These are phyloP conservation scores for Fusarium anthophilum DNA, from an alignment of 2,329 filamentous ascomycete genomes.

Conservation along the genomic window DNA sequence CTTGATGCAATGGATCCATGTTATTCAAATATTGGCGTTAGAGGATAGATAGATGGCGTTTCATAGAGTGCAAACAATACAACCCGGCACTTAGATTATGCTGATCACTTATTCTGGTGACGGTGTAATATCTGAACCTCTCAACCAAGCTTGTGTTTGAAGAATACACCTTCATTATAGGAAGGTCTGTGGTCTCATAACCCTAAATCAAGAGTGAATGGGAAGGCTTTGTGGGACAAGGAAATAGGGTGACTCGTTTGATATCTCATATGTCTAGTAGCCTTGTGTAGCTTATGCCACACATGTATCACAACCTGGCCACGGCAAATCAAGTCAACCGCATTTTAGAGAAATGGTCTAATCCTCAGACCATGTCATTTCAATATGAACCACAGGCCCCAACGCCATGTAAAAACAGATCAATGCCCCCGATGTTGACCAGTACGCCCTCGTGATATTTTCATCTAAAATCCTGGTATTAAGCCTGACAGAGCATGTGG, in stretches of 20 bases:
- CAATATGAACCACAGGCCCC: slow-evolving; percentile 15
- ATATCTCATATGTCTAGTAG: background rate
- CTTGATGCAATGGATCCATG: background rate
- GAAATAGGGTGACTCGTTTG: background rate
- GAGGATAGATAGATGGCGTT: slow-evolving; percentile 20
- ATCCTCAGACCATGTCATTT: slow-evolving; percentile 1
- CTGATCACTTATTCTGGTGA: background rate
- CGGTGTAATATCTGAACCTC: background rate
- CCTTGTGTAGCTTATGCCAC: background rate
- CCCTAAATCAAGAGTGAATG: background rate
- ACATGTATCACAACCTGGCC: background rate
- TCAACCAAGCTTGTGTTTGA: background rate
- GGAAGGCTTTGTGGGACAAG: background rate
- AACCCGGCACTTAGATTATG: background rate
- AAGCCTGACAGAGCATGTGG: background rate
- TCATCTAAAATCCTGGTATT: slow-evolving; percentile 2
- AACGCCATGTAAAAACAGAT: slow-evolving; percentile 34
- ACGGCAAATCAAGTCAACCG: background rate
- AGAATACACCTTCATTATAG: background rate
- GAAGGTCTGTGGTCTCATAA: background rate
- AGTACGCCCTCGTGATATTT: slow-evolving; percentile 27
- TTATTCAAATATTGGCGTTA: slow-evolving; percentile 20
- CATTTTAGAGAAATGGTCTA: background rate
- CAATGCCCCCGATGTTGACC: slow-evolving; percentile 18
- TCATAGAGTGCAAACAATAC: slow-evolving; percentile 18